Evolutionary conservation across 805 yeast genomes (phyloP), one percentile per base, ranked within the genome.

Genomic region (Hanseniaspora pseudoguilliermondii): DNA sequence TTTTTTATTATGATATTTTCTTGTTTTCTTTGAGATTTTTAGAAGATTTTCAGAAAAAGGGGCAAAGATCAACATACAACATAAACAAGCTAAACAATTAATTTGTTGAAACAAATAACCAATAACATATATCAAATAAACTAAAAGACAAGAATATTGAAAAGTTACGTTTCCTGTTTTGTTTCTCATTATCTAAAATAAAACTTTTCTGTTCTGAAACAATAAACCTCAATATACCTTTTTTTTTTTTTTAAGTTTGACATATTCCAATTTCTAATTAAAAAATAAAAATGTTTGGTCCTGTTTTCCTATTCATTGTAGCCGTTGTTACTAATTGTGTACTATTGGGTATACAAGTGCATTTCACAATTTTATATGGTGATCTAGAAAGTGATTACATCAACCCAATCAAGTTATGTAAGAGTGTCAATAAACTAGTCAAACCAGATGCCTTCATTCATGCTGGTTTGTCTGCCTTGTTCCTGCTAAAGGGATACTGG

Each of bases 301-400:
- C 56, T 35, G 27, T 47, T 55, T 75, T 83, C 73, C 74, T 82
- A 62, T 84, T 83, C 68, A 82, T 84, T 59, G 73, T 81, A 62
- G 87, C 96, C 10, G 95, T 90, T 46, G 67, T 90, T 58, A 76
- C 84, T 60, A 91, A 91, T 71, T 93, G 95, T 58, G 79, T 85
- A 63, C 88, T 86, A 76, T 76, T 91, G 72, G 89, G 91, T 67
- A 75, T 86, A 41, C 97, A 90, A 74, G 97, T 90, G 57, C 93
- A 86, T 71, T 90, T 90, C 78, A 88, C 96, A 50, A 89, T 90
- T 71, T 82, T 89, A 84, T 91, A 86, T 75, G 86, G 95, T 61
- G 97, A 90, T 72, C 77, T 90, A 70, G 97, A 87, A 71, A 83
- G 90, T 66, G 98, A 93, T 71, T 93, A 91, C 76, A 90, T 91